Percentiles rank a stretch among this genome's conserved stretches.
Evolutionary conservation across 495 filamentous ascomycete genomes (phyloP).

Genomic region (Neurospora cerealis): DNA sequence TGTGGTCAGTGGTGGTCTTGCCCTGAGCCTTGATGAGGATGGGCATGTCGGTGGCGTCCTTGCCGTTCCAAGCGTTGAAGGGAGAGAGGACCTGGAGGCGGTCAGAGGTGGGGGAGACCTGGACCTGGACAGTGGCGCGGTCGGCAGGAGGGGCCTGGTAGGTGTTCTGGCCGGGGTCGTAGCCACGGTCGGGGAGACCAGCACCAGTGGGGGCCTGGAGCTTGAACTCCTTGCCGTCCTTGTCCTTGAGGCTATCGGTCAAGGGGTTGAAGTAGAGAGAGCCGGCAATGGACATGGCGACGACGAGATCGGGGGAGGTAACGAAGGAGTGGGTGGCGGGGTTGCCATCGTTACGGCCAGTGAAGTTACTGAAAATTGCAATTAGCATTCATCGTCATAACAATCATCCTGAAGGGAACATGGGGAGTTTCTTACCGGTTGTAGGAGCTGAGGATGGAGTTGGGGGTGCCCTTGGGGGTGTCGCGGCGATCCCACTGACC

Average conservation of each 20-base stretch:
- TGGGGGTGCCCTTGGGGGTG: conserved; percentile 92
- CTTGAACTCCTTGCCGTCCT: conserved; percentile 94
- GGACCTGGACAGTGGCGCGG: conserved; percentile 60
- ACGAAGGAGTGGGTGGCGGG: conserved; percentile 98
- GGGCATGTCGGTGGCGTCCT: conserved; percentile 78
- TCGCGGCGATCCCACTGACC: conserved; percentile 92
- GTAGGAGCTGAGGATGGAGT: conserved; percentile 39
- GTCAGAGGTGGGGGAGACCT: conserved; percentile 82
- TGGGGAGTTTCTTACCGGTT: conserved; percentile 8
- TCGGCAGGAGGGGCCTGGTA: conserved; percentile 93
- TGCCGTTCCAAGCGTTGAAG: conserved; percentile 87
- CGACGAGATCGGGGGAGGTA: conserved; percentile 93
- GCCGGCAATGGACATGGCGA: conserved; percentile 85
- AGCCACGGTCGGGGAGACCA: conserved; percentile 72
- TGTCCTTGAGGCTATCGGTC: conserved; percentile 87
- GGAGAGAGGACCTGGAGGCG: conserved; percentile 86
- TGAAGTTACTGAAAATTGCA: conserved; percentile 98
- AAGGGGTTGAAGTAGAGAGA: conserved; percentile 94
- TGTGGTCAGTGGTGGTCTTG: conserved; percentile 99
- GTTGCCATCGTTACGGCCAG: conserved; percentile 97
- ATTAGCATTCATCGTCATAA: conserved; percentile 81
- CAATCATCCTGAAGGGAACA: neutral
- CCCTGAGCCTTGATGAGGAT: conserved; percentile 97
- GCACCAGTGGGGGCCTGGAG: conserved; percentile 71
- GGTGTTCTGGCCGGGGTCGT: conserved; percentile 88